Evolutionary conservation across 176 grass and related monocot genomes (phyloP), one percentile per base, ranked within the genome.

Genomic region (Aegilops speltoides): DNA sequence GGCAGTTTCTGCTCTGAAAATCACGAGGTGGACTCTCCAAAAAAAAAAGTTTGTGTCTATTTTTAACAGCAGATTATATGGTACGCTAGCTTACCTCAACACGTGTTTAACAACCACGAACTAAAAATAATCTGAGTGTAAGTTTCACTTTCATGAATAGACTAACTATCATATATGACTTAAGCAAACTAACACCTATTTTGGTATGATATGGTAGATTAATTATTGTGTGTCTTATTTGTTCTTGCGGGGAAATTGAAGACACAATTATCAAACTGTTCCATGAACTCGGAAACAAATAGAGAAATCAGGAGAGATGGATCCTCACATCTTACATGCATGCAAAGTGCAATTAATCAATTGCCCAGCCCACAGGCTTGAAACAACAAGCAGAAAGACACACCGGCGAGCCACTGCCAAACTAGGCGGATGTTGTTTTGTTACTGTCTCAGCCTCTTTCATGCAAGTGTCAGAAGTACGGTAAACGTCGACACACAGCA

Each of bases 301-400:
- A 50, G 41, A 84, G 45, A 79, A 62, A 52, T 52, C 15, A 52
- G 48, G 19, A 54, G 50, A 50, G 46, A 50, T 26, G 40, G 64
- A 83, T 56, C 40, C 41, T 90, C 15, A 50, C 14, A 43, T 65
- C 38, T 90, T 3, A 43, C 40, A 50, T 57, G 63, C 79, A 87
- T 59, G 80, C 65, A 86, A 83, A 64, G 16, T 50, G 48, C 56
- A 67, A 32, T 46, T 56, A 64, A 67, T 10, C 19, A 77, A 82
- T 38, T 54, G 65, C 73, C 77, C 36, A 46, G 32, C 66, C 24
- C 33, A 64, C 33, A 64, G 31, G 64, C n/a, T 71, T 37, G 75
- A 40, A 40, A 40, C 38, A 10, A 90, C 88, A 86, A 86, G 38
- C 45, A 90, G 89, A 90, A 87, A 80, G 74, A 79, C 80, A 91